These are phyloP conservation scores for Cystoderma amianthinum DNA, from an alignment of 768 basidiomycete species.

Conservation along the genomic window DNA sequence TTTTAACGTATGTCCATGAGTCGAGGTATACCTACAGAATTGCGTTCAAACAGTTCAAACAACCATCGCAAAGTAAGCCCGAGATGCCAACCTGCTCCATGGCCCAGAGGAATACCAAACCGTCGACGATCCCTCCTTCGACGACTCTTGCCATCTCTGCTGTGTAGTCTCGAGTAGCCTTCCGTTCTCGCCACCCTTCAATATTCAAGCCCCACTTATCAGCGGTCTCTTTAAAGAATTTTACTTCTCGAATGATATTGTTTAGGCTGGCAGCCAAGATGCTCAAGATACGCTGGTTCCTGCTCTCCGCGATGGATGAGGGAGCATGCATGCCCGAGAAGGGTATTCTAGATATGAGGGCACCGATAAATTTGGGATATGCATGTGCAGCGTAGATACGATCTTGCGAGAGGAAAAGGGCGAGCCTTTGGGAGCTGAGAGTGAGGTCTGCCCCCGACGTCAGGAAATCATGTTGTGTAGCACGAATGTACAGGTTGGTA, in stretches of 20 bases:
- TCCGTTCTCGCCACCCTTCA: conserved; percentile 42
- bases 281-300: conserved; percentile 33
- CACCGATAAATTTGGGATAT: conserved; percentile 67
- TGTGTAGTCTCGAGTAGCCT: conserved; percentile 62
- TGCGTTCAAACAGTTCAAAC: neutral
- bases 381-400: conserved; percentile 69
- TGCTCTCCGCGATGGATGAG: conserved; percentile 23
- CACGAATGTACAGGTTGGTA: conserved; percentile 31
- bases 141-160: conserved; percentile 61
- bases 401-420: conserved; percentile 67
- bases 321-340: conserved; percentile 26
- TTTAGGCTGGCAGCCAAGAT: conserved; percentile 45
- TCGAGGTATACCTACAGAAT: conserved; percentile 54
- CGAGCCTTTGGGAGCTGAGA: conserved; percentile 39
- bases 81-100: conserved; percentile 56
- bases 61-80: neutral
- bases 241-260: conserved; percentile 49
- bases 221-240: conserved; percentile 54
- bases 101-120: conserved; percentile 68
- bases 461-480: conserved; percentile 57
- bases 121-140: conserved; percentile 43
- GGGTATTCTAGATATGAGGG: conserved; percentile 56
- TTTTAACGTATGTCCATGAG: conserved; percentile 53
- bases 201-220: conserved; percentile 36
- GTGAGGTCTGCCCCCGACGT: conserved; percentile 43